Evolutionary conservation across 345 rosid species (phyloP), one percentile per base, ranked within the genome.

Genomic region (Citrus hindsii): DNA sequence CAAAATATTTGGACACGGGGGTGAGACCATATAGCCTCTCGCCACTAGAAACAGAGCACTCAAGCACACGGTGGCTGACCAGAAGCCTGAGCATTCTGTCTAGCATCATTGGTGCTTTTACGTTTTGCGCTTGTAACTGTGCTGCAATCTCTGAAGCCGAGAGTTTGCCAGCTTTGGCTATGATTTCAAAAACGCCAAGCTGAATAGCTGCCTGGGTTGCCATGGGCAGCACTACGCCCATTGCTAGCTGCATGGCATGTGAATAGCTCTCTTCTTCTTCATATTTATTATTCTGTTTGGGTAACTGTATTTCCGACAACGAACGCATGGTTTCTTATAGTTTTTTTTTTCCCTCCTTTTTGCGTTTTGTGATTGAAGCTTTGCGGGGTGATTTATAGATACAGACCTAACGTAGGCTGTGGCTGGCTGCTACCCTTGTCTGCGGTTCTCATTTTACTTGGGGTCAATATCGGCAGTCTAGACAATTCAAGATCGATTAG

Each of bases 171-270:
- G 61, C 79, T 40, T 56, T 67, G 64, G 79, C 84, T 18, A 87
- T 82, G 37, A 80, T 82, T 14, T 81, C 82, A 30, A 90, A 87
- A 35, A 92, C 64, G 7, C 81, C 92, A 25, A 88, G 86, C 74
- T 88, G 88, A 21, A 87, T 76, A 30, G 91, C 89, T 7, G 93
- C 82, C 62, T 82, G 77, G 64, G 90, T 30, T 46, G 85, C 76
- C 92, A 87, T 88, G 6, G 94, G 89, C 35, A 92, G 72, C 19
- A 81, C 88, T 25, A 38, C 0, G 32, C 76, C 5, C 85, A 62
- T 46, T 80, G 67, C 18, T 3, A 64, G 67, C 35, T 30, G 67
- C 67, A 64, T 64, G 38, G 67, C 67, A 64, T 64, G 7, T 18
- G 67, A 64, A 64, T 64, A 30, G 19, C 22, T 64, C 12, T 64